Evolutionary conservation across 1,284 basidiomycete species (phyloP), one percentile per base, ranked within the genome.

Genomic region (Cutaneotrichosporon sp.): DNA sequence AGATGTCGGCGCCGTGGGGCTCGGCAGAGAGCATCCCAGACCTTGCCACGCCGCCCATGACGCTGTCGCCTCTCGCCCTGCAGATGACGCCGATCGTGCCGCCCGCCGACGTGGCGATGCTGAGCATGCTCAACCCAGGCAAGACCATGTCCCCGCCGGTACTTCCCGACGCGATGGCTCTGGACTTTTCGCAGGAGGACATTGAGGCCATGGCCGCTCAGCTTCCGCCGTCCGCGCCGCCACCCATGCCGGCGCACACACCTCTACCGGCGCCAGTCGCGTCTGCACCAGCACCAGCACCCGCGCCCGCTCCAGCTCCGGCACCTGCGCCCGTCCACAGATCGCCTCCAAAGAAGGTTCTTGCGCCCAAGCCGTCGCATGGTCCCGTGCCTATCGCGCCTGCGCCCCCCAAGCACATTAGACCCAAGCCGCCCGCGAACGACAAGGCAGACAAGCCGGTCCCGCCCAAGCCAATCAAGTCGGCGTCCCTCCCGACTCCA

Each of bases 61-160:
- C 55, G 0, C 55, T 72, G 8, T 64, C 63, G 12, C 70, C 70
- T 0, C 58, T 69, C 44, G 61, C 62, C 0, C 55, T 72, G 12
- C 65, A 67, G 36, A 59, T 55, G 37, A 47, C 51, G 1, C 48
- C 54, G 15, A 46, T 46, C 26, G 38, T 46, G 20, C 36, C 36
- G 7, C 22, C 46, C 12, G 21, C 38, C 37, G 41, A 43, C 35
- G 20, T 46, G 35, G 40, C 49, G 1, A 33, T 54, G 26, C 20
- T 49, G 8, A 38, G 33, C 14, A 45, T 36, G 12, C 51, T 65
- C 7, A 59, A 63, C 56, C 62, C 56, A 60, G 37, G 53, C 62
- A 18, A 30, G 26, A 46, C 60, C 17, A 49, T 46, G 42, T 52
- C 55, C 3, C 55, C 59, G 36, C 34, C 35, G 15, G 26, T 30